Evolutionary conservation across 2,329 filamentous ascomycete genomes (phyloP), one percentile per base, ranked within the genome.

Genomic region (Pestalotiopsis sp.): DNA sequence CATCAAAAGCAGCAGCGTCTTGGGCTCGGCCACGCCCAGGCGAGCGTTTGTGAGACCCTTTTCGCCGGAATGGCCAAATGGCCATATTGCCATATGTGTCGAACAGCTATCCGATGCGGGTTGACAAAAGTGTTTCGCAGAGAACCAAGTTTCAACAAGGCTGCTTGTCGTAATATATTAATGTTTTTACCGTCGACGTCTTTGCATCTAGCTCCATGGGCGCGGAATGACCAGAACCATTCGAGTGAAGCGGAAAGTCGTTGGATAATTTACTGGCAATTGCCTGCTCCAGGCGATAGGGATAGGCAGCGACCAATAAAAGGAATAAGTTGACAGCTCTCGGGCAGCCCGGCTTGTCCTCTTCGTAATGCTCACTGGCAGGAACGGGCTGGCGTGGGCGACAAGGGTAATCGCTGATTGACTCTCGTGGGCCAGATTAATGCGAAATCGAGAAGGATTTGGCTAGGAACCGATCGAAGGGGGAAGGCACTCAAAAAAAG

Each of bases 11-110:
- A 36, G 38, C 23, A 39, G 57, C 71, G 82, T 81, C 76, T 83
- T 82, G 74, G 82, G 84, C 70, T 73, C 68, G 66, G 70, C 73
- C 87, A 79, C 88, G 80, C 72, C 82, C 82, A 70, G 83, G 81
- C 71, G 84, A 80, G 77, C 86, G 84, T 81, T 85, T 89, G 81
- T 90, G 90, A 80, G 90, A 91, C 81, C 88, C 91, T 82, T 87
- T 91, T 77, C 91, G 90, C 81, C 91, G 87, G 81, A 97, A 97
- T 70, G 91, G 93, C 94, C 93, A 97, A 80, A 95, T 84, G 78
- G 91, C 89, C 93, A 95, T 95, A 68, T 71, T 79, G 72, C 64
- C 68, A 64, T 61, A 56, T 49, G 41, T 20, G 52, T 49, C 38
- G 36, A 39, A 52, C 13, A 31, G 45, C 59, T 36, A 31, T 23